Base-by-base conservation (phyloP, 1,284 basidiomycete genomes). In the Termitomyces sp. region DNA sequence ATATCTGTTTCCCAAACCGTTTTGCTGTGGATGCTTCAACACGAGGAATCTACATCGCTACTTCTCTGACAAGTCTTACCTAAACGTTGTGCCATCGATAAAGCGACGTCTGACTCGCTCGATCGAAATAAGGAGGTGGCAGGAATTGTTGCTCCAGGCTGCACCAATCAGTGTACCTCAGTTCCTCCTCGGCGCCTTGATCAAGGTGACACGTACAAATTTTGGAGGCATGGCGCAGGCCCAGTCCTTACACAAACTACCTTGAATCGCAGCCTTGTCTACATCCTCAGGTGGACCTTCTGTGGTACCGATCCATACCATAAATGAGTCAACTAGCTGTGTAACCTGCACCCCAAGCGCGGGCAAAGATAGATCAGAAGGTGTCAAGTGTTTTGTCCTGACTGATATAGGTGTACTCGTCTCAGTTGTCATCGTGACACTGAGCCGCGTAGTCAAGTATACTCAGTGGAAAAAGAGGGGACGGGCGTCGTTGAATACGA, bases 221-320 rank as follows among this genome's bases (percentile, higher is more conserved):
- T 58, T 66, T 2, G 69, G 62, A 46, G 91, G 89, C 88, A 93
- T 92, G 33, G 86, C 89, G 59, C 86, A 90, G 8, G 86, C 86
- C 91, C 91, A 93, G 60, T 93, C 91, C 52, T 72, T 77, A 57
- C 82, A 82, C 41, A 93, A 69, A 42, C 66, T 73, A 37, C 86
- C 88, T 39, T 74, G 70, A 39, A 68, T 63, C 2, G 77, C 68
- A 26, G 79, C 80, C 40, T 67, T 72, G 39, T 71, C 69, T 26
- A 78, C 79, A 52, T 77, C 74, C 54, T 80, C 79, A 46, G 70
- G 68, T 28, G 67, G 57, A 30, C 68, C 70, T 33, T 78, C 75
- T n/a, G 79, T 83, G 6, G 73, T 73, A 1, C 90, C 89, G 39
- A 88, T 74, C 91, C 91, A 93, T 42, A 93, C 65, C 82, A 93